These are phyloP conservation scores for Bjerkandera adusta DNA, from an alignment of 1,284 basidiomycete genomes.

Conservation along the genomic window DNA sequence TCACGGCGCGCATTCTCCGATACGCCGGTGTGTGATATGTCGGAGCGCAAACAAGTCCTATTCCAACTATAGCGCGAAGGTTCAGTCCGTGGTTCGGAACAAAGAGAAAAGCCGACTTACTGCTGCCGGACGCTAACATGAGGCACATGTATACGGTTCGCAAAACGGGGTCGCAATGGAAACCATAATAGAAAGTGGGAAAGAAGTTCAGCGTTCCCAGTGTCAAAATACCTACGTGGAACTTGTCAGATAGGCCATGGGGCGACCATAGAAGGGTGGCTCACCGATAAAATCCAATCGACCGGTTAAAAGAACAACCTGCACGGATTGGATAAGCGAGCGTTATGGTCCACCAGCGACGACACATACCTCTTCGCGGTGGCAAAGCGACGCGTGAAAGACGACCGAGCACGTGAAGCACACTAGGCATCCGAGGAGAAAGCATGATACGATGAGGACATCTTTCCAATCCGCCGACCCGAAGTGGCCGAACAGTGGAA, in stretches of 20 bases:
- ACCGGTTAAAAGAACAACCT: not conserved
- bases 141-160: not conserved
- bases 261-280: not conserved
- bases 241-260: too few species aligned
- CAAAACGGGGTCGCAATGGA: not conserved
- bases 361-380: slow-evolving; percentile 1
- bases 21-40: not conserved
- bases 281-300: not conserved
- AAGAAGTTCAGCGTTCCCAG: slow-evolving; percentile 4
- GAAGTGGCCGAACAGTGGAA: not conserved
- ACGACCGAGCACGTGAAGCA: not conserved
- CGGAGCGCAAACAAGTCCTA: not conserved
- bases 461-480: not conserved
- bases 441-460: not conserved
- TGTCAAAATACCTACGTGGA: not conserved
- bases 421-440: not conserved
- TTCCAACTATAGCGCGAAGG: not conserved
- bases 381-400: slow-evolving; percentile 5
- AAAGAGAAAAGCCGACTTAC: not conserved
- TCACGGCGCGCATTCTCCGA: slow-evolving; percentile 1
- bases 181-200: slow-evolving; percentile 1
- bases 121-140: not conserved
- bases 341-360: too few species aligned
- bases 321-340: not conserved
- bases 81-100: not conserved